Evolutionary conservation across 2,329 filamentous ascomycete genomes (phyloP).

Genomic region (Aspergillus hortae): DNA sequence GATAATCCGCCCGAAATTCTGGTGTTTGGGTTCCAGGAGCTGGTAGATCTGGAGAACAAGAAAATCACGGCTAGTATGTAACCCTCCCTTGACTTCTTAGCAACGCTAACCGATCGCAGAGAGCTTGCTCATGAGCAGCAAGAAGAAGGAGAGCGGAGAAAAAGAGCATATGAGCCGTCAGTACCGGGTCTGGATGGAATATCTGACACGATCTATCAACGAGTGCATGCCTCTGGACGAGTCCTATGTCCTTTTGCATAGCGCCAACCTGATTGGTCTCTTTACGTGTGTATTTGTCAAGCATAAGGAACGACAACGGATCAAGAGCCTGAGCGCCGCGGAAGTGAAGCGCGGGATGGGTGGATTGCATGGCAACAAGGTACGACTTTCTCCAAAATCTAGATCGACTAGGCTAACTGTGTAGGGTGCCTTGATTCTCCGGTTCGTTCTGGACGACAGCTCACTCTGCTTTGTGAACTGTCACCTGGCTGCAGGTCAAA

Average conservation of each 20-base stretch:
- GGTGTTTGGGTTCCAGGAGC: slow-evolving; percentile 94
- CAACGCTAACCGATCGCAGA: slow-evolving; percentile 46
- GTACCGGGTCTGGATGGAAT: slow-evolving; percentile 94
- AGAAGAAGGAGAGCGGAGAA: slow-evolving; percentile 74
- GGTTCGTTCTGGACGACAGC: slow-evolving; percentile 91
- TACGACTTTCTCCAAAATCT: slow-evolving; percentile 22
- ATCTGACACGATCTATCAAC: slow-evolving; percentile 76
- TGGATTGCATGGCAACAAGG: slow-evolving; percentile 91
- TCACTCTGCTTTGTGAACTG: slow-evolving; percentile 97
- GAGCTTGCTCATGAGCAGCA: slow-evolving; percentile 74
- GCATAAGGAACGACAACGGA: slow-evolving; percentile 68
- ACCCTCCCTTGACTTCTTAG: not conserved
- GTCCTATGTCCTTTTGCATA: slow-evolving; percentile 81
- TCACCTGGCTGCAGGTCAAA: slow-evolving; percentile 90
- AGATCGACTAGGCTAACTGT: not conserved
- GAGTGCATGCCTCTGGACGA: slow-evolving; percentile 75
- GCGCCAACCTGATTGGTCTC: slow-evolving; percentile 83
- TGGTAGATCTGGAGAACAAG: slow-evolving; percentile 98
- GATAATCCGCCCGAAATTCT: slow-evolving; percentile 81
- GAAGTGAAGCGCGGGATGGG: slow-evolving; percentile 97
- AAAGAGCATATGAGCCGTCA: slow-evolving; percentile 94
- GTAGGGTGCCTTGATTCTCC: slow-evolving; percentile 76
- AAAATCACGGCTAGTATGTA: slow-evolving; percentile 83
- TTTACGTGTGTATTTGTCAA: slow-evolving; percentile 97
- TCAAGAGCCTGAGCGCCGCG: slow-evolving; percentile 71